Base-by-base conservation (phyloP, 2,329 filamentous ascomycete species). In the Parastagonospora avenae region DNA sequence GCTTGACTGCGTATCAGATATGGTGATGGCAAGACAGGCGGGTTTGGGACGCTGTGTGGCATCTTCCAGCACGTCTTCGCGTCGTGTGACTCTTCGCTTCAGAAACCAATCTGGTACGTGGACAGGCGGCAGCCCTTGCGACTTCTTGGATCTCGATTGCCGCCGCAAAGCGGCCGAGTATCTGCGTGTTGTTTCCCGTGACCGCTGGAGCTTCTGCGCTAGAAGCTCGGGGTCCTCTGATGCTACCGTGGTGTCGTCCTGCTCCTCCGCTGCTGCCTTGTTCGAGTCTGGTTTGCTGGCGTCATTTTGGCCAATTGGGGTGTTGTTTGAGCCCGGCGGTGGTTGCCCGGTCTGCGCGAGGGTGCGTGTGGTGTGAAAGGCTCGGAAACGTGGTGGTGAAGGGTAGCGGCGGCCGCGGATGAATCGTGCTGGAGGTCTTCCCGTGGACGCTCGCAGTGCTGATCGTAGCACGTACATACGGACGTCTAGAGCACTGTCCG, bases 81-180 rank as follows among this genome's bases (percentile, higher is more conserved):
- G 62, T 8, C 78, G 62, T 40, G 68, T 66, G 27, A 89, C 78
- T 47, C 82, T 82, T 15, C 75, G 68, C 33, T 80, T 72, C 46
- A 84, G 70, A 54, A 89, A 89, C 70, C 78, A 81, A 48, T 77
- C 70, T 0, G 86, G 85, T 11, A 89, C 72, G 42, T 79, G 75
- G 4, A 77, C 68, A 15, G 75, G 74, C 39, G 72, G 71, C 11
- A 74, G 55, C 11, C 68, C 71, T 30, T 69, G 60, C 0, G 64
- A 53, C 42, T 71, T 70, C 43, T 69, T 71, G 28, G 62, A 60
- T 30, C 69, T 55, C 46, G 71, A 67, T 19, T 71, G 63, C 9
- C 72, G 67, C 28, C 68, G 64, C 50, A 73, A 53, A 36, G 70
- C 70, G 12, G 70, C 67, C 19, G 67, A 61, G 42, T 74, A 73